These are phyloP conservation scores for Bromus sterilis DNA, from an alignment of 176 grass and related monocot genomes.

Conservation along the genomic window DNA sequence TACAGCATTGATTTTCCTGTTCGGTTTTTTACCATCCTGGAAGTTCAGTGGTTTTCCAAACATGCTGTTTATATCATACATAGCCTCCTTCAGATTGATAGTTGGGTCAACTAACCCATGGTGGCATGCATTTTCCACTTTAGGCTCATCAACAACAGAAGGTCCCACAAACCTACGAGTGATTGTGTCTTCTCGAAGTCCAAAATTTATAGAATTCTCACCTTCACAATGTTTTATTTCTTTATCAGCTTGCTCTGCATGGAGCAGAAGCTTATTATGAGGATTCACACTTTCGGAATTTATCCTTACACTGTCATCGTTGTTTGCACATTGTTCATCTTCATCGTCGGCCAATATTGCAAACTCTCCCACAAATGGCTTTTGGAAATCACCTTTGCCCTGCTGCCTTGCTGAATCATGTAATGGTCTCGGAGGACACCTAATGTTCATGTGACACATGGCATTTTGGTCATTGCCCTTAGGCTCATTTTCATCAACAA, in stretches of 20 bases:
- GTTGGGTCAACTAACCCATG: conserved; percentile 84
- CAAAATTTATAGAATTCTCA: conserved; percentile 25
- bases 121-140: conserved; percentile 90
- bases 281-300: conserved; percentile 4
- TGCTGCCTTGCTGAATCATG: conserved; percentile 21
- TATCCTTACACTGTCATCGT: not conserved
- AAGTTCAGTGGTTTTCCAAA: conserved; percentile 81
- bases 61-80: conserved; percentile 91
- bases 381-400: conserved; percentile 9
- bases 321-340: conserved; percentile 25
- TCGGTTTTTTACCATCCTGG: conserved; percentile 42
- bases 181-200: conserved; percentile 56
- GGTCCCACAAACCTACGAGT: conserved; percentile 87
- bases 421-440: conserved; percentile 4
- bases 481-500: conserved; percentile 51
- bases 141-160: conserved; percentile 57
- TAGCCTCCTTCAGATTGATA: conserved; percentile 82
- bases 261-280: not conserved
- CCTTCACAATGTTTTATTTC: not conserved
- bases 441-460: conserved; percentile 13
- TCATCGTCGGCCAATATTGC: conserved; percentile 72
- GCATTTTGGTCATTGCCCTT: conserved; percentile 14
- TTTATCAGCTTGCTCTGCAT: conserved; percentile 10
- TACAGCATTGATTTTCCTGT: conserved; percentile 20
- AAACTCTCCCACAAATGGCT: conserved; percentile 65